phyloP scores from a whole-genome alignment of 176 grass and related monocot species.

The Phragmites australis region DNA sequence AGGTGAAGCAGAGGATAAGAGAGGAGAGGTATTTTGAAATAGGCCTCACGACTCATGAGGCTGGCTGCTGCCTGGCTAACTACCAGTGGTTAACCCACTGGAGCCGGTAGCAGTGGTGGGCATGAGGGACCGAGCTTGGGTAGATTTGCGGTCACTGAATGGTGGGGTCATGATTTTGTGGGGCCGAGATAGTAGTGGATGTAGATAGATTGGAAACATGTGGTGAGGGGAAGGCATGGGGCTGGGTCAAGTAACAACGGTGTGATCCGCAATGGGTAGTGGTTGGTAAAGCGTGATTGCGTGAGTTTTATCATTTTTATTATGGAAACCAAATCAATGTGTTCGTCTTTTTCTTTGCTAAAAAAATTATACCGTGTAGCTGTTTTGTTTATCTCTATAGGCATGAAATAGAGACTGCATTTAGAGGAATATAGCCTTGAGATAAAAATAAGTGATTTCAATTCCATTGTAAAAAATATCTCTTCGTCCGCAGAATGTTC shows the following conservation, averaged over 20 bases:
- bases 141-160: accelerated
- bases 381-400: neutral
- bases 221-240: neutral
- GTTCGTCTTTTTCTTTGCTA: neutral
- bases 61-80: too few species aligned
- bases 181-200: neutral
- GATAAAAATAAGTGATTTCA: too few species aligned
- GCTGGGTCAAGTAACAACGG: neutral
- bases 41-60: too few species aligned
- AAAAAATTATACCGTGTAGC: neutral
- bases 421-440: too few species aligned
- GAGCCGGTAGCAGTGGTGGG: too few species aligned
- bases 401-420: constrained; percentile 8
- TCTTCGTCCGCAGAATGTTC: too few species aligned
- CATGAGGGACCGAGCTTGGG: accelerated
- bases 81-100: too few species aligned
- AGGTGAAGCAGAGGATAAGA: too few species aligned
- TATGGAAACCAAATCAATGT: neutral
- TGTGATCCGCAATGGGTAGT: constrained; percentile 11
- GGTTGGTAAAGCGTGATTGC: neutral
- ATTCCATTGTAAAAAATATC: too few species aligned
- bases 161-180: accelerated
- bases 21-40: too few species aligned
- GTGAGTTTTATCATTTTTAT: too few species aligned
- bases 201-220: too few species aligned